These are phyloP conservation scores for Entomortierella lignicola DNA, from an alignment of 192 early-diverging fungal genomes.

Conservation along the genomic window DNA sequence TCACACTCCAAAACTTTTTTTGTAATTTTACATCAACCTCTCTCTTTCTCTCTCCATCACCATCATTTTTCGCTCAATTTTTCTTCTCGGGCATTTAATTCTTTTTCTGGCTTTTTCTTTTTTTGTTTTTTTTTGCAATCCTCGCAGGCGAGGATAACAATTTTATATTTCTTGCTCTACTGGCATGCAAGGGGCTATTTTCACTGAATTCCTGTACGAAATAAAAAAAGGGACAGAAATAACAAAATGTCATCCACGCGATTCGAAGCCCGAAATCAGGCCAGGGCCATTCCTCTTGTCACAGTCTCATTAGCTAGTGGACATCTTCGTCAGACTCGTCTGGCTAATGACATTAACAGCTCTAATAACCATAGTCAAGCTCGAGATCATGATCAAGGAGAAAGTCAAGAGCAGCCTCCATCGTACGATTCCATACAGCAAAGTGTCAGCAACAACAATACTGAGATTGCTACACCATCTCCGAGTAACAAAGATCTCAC, in stretches of 20 bases:
- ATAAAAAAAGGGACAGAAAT: background rate
- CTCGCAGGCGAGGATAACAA: background rate
- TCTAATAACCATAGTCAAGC: background rate
- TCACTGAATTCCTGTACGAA: background rate
- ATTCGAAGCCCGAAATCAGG: conserved; percentile 19
- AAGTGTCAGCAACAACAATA: background rate
- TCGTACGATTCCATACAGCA: conserved; percentile 17
- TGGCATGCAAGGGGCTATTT: background rate
- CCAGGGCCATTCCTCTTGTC: conserved; percentile 49
- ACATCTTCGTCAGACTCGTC: conserved; percentile 36
- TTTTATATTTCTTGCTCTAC: background rate
- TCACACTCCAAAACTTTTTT: too few relatives aligned
- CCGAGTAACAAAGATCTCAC: conserved; percentile 29
- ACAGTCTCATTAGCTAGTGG: conserved; percentile 39
- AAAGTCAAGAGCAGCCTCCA: conserved; percentile 13
- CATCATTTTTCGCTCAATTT: too few relatives aligned
- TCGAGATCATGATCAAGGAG: conserved; percentile 2
- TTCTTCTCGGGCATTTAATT: too few relatives aligned
- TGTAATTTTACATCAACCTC: too few relatives aligned
- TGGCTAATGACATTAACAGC: conserved; percentile 3
- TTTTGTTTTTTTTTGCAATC: background rate
- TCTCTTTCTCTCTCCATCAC: too few relatives aligned
- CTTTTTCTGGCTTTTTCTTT: background rate
- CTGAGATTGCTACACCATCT: conserved; percentile 1
- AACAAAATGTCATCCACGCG: conserved; percentile 22